Evolutionary conservation across 345 rosid species (phyloP).

Genomic region (Syzygium oleosum): DNA sequence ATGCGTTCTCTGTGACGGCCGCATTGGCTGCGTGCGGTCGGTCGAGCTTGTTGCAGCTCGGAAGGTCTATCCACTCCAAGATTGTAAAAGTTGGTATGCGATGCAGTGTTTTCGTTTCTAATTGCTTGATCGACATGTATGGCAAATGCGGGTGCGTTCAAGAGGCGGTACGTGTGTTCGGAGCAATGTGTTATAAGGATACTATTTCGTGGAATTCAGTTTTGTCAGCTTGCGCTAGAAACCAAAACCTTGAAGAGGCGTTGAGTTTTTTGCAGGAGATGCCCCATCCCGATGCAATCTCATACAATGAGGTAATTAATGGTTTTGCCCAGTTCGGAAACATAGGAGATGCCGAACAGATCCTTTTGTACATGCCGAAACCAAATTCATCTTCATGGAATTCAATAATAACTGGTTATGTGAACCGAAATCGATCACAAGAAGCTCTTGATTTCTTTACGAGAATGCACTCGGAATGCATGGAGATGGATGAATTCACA

Average conservation of each 20-base stretch:
- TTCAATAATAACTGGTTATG: constrained; percentile 63
- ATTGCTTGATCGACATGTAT: constrained; percentile 83
- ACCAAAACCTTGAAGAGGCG: constrained; percentile 41
- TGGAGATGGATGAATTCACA: constrained; percentile 46
- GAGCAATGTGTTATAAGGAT: constrained; percentile 42
- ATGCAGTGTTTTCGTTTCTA: constrained; percentile 33
- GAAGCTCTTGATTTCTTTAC: constrained; percentile 49
- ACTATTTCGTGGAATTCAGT: constrained; percentile 74
- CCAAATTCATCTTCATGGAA: constrained; percentile 82
- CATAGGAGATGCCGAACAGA: constrained; percentile 33
- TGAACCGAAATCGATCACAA: constrained; percentile 31
- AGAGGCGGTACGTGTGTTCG: constrained; percentile 45
- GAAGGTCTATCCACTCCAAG: constrained; percentile 51
- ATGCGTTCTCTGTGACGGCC: constrained; percentile 55
- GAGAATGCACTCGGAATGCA: constrained; percentile 40
- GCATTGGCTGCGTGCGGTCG: constrained; percentile 65
- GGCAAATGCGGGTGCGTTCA: constrained; percentile 59
- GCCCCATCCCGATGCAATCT: constrained; percentile 61
- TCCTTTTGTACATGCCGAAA: constrained; percentile 38
- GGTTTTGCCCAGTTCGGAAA: constrained; percentile 55
- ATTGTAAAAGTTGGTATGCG: constrained; percentile 44
- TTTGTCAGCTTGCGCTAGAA: constrained; percentile 66
- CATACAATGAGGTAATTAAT: constrained; percentile 63
- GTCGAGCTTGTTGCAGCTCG: constrained; percentile 19
- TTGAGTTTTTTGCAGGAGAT: constrained; percentile 36